Evolutionary conservation across 176 grass and related monocot genomes (phyloP).

Genomic region (Eleusine indica): DNA sequence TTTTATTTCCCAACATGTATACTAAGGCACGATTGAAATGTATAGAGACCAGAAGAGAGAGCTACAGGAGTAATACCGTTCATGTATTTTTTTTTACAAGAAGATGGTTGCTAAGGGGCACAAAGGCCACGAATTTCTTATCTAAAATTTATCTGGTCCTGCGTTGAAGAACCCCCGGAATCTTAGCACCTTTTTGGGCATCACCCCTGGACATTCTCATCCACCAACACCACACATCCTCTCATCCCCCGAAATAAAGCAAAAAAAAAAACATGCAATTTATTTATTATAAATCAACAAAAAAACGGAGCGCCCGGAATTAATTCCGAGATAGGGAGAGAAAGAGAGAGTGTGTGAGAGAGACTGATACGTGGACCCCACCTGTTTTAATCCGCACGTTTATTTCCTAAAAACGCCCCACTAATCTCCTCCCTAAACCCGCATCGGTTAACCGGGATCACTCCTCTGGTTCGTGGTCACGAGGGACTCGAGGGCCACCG

Average conservation of each 20-base stretch:
- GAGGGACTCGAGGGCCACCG: slow-evolving; percentile 53
- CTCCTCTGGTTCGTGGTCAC: slow-evolving; percentile 50
- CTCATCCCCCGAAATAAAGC: slow-evolving; percentile 23
- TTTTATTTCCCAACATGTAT: background rate
- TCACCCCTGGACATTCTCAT: slow-evolving; percentile 47
- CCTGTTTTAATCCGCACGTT: slow-evolving; percentile 25
- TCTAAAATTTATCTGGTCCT: slow-evolving; percentile 70
- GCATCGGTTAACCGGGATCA: slow-evolving; percentile 48
- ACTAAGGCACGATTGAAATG: background rate
- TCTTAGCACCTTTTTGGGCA: slow-evolving; percentile 54
- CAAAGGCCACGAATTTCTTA: slow-evolving; percentile 59
- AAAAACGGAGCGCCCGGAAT: slow-evolving; percentile 29
- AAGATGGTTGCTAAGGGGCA: background rate
- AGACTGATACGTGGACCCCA: background rate
- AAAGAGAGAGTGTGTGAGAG: background rate
- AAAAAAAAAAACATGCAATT: slow-evolving; percentile 5
- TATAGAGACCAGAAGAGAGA: background rate
- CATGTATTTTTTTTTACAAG: background rate
- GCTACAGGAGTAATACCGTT: background rate
- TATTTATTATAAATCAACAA: background rate
- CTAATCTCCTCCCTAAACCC: slow-evolving; percentile 43
- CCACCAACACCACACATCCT: slow-evolving; percentile 49
- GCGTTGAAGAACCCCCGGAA: slow-evolving; percentile 36
- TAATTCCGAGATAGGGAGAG: slow-evolving; percentile 23
- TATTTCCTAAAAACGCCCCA: slow-evolving; percentile 44